Base-by-base conservation (phyloP, 2,329 filamentous ascomycete species). In the Pestalotiopsis sp. region DNA sequence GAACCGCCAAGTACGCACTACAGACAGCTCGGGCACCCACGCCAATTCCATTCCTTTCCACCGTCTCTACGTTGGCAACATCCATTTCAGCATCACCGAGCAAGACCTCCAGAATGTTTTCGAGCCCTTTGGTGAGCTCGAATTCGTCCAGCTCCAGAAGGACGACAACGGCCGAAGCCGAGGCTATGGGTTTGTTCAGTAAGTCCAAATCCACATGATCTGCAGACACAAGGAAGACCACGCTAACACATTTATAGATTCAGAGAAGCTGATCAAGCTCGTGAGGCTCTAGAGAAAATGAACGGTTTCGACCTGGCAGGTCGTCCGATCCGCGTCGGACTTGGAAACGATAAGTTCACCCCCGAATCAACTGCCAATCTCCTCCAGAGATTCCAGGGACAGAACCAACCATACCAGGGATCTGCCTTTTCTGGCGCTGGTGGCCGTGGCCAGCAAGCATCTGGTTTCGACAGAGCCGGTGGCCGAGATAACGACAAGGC, bases 331-430 rank as follows among this genome's bases (percentile, higher is more conserved):
- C 94, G 96, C 80, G 97, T 99, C 82, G 96, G 96, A 82, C 94
- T 99, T 85, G 96, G 96, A 83, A 99, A 98, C 86, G 96, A 99
- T 93, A 98, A 98, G 90, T 98, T 98, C 84, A 98, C 95, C 83
- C 93, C 95, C 78, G 96, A 98, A 85, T 96, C 94, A 83, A 97
- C 94, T 82, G 92, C 94, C 81, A 95, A 94, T 84, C 89, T 97
- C 80, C 86, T 97, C 79, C 94, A 97, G 85, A 94, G 94, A 83
- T 97, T 97, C 86, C 92, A 94, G 81, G 92, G 92, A 79, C 91
- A 93, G 82, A 91, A 90, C 82, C 87, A 87, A 82, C 88, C 89
- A 80, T 96, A 91, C 81, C 94, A 97, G 85, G 94, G 94, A 79
- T 98, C 95, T 71, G 90, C 92, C 65, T 97, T 98, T 81, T 97